Evolutionary conservation across 768 basidiomycete species (phyloP).

Genomic region (Lactarius hengduanensis): DNA sequence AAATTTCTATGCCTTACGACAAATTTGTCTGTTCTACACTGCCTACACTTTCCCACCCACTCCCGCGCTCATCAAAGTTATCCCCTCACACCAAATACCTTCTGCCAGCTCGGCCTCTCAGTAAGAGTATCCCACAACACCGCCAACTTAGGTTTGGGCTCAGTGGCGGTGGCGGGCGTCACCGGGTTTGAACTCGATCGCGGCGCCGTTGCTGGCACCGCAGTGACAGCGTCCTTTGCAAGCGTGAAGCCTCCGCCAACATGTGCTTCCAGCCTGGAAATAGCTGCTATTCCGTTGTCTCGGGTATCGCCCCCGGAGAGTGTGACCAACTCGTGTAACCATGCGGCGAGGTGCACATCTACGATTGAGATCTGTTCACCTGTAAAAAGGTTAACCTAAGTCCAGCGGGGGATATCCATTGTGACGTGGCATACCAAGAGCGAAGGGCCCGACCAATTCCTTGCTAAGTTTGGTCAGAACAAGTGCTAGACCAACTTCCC

Average conservation of each 20-base stretch:
- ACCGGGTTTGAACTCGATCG: conserved; percentile 22
- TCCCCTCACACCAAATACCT: conserved; percentile 45
- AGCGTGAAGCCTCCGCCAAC: conserved; percentile 48
- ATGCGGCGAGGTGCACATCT: conserved; percentile 77
- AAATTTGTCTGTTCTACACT: not conserved
- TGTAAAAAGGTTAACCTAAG: conserved; percentile 31
- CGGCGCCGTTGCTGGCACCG: conserved; percentile 27
- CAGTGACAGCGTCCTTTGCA: conserved; percentile 31
- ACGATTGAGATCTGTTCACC: conserved; percentile 83
- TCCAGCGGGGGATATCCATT: not conserved
- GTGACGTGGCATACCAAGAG: conserved; percentile 49
- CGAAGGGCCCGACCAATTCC: conserved; percentile 62
- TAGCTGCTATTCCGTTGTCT: conserved; percentile 52
- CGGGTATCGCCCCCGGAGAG: conserved; percentile 52
- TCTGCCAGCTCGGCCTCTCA: conserved; percentile 68
- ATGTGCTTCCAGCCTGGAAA: conserved; percentile 52
- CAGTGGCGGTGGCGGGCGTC: not conserved
- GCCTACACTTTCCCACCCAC: not conserved
- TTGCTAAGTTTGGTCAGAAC: conserved; percentile 49
- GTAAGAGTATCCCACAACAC: conserved; percentile 72
- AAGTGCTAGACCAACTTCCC: conserved; percentile 50
- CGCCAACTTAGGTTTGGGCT: conserved; percentile 40
- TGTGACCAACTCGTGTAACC: conserved; percentile 61
- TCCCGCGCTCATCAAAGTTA: not conserved
- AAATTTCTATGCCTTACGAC: not conserved